Evolutionary conservation across 1,284 basidiomycete genomes (phyloP).

Genomic region (Ustilago nuda): DNA sequence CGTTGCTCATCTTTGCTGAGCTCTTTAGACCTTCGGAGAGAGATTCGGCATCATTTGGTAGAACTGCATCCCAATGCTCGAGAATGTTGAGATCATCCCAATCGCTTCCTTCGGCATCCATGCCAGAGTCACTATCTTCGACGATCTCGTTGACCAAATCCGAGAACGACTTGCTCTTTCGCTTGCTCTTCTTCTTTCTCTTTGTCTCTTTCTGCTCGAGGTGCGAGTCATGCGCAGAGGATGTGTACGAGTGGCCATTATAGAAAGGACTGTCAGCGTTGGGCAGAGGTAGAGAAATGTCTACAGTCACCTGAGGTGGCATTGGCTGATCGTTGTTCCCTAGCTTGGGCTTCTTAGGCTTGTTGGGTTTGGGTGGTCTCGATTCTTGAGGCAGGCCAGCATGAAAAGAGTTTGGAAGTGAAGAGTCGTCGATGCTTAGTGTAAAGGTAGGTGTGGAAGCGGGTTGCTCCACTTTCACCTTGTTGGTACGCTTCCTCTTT

Average conservation of each 20-base stretch:
- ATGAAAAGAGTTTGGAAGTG: not conserved
- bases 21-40: slow-evolving; percentile 19
- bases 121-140: slow-evolving; percentile 44
- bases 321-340: slow-evolving; percentile 7
- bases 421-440: slow-evolving; percentile 9
- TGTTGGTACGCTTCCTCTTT: slow-evolving; percentile 36
- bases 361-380: slow-evolving; percentile 13
- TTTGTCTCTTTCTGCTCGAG: slow-evolving; percentile 10
- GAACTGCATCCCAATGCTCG: slow-evolving; percentile 21
- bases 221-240: not conserved
- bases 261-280: not conserved
- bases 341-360: slow-evolving; percentile 23
- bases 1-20: slow-evolving; percentile 42
- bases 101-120: slow-evolving; percentile 53
- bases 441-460: slow-evolving; percentile 7
- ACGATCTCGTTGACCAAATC: slow-evolving; percentile 42
- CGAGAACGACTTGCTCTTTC: slow-evolving; percentile 26
- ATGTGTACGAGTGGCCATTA: not conserved
- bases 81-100: slow-evolving; percentile 49
- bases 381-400: not conserved
- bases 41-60: slow-evolving; percentile 5
- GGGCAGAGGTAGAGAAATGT: not conserved
- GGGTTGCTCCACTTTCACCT: slow-evolving; percentile 21
- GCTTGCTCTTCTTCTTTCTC: slow-evolving; percentile 35
- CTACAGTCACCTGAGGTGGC: slow-evolving; percentile 8